Percentiles rank a stretch among this genome's conserved stretches.
These are phyloP conservation scores for Cladosporium cucumerinum DNA, from an alignment of 2,329 filamentous ascomycete species.

Conservation along the genomic window DNA sequence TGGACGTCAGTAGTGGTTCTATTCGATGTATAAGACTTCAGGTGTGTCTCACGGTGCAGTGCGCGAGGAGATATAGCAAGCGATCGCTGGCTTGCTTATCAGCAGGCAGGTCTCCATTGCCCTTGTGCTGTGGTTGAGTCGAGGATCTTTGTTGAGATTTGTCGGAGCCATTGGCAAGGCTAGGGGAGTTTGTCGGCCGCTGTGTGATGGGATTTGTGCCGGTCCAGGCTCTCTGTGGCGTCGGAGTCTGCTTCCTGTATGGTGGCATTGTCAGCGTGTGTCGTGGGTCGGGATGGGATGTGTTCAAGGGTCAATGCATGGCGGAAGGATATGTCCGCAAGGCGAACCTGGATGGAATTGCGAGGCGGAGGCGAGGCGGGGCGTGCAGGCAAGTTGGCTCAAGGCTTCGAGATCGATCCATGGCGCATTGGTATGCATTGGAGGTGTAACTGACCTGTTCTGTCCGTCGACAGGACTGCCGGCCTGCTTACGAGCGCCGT, in stretches of 20 bases:
- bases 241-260: constrained; percentile 48
- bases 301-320: constrained; percentile 3
- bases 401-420: not conserved
- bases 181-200: constrained; percentile 42
- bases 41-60: constrained; percentile 49
- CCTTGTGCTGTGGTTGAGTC: constrained; percentile 22
- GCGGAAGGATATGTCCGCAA: constrained; percentile 6
- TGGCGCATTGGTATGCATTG: not conserved
- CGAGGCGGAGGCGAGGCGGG: constrained; percentile 1
- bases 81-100: constrained; percentile 60
- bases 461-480: constrained; percentile 53
- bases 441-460: constrained; percentile 50
- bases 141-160: constrained; percentile 28
- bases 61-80: constrained; percentile 56
- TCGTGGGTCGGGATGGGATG: not conserved
- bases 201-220: constrained; percentile 61
- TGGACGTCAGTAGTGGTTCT: constrained; percentile 17
- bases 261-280: constrained; percentile 17
- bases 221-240: constrained; percentile 56
- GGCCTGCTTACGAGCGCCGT: constrained; percentile 54
- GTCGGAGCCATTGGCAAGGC: constrained; percentile 54
- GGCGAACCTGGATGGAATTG: constrained; percentile 10
- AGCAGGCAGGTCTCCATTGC: constrained; percentile 48
- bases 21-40: not conserved
- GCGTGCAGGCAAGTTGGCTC: not conserved